phyloP scores from a whole-genome alignment of 2,329 filamentous ascomycete species.

The Cladophialophora carrionii region DNA sequence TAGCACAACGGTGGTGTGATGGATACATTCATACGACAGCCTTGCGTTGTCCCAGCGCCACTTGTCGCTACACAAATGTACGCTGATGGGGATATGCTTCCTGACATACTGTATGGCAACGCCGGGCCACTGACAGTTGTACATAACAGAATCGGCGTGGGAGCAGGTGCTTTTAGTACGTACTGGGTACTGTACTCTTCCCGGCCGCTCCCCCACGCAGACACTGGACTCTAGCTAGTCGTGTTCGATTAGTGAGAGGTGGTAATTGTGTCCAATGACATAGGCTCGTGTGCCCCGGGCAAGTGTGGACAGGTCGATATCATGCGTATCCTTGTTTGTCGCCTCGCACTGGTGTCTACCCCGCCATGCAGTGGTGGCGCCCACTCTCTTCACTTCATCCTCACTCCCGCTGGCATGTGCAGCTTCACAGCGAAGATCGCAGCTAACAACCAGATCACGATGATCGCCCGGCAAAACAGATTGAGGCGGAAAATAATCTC shows the following conservation, averaged over 20 bases:
- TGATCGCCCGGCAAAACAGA: constrained; percentile 2
- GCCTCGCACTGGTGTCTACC: not conserved
- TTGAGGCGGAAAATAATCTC: not conserved
- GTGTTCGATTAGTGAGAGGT: not conserved
- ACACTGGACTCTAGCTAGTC: not conserved
- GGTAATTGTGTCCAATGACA: constrained; percentile 5
- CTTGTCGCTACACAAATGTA: not conserved
- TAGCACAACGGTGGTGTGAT: constrained; percentile 16
- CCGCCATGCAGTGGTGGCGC: constrained; percentile 1
- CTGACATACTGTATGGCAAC: not conserved
- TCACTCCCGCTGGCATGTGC: constrained; percentile 4
- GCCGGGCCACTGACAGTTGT: not conserved
- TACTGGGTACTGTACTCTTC: no score
- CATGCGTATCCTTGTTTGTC: not conserved
- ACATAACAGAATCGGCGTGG: not conserved
- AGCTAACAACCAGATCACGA: not conserved
- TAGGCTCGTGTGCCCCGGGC: not conserved
- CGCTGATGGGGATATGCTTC: not conserved
- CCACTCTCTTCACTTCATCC: not conserved
- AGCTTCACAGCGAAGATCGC: not conserved
- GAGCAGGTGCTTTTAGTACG: not conserved
- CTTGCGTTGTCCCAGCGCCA: constrained; percentile 6
- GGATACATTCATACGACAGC: constrained; percentile 10
- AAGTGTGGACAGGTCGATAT: constrained; percentile 6
- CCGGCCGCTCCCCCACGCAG: not conserved